These are phyloP conservation scores for Phytophthora ramorum DNA, from an alignment of 352 stramenopile species.

Conservation along the genomic window DNA sequence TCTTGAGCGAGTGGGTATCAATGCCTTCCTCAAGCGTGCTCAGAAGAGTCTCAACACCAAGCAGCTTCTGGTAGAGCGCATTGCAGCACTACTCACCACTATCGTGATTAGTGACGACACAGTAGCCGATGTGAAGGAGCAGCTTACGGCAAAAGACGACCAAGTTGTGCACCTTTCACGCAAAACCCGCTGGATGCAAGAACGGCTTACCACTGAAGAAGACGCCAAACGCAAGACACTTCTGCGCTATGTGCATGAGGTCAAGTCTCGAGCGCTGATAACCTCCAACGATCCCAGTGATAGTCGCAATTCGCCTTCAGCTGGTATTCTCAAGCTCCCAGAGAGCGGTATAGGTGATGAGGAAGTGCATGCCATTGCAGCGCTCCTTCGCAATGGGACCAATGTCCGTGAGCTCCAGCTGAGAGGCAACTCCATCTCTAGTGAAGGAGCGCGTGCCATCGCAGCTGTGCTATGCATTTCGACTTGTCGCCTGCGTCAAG, in stretches of 20 bases:
- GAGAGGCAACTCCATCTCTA: slow-evolving; percentile 91
- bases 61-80: slow-evolving; percentile 91
- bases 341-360: slow-evolving; percentile 95
- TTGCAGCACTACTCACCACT: slow-evolving; percentile 82
- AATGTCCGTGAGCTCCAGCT: slow-evolving; percentile 96
- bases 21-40: slow-evolving; percentile 93
- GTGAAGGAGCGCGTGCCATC: slow-evolving; percentile 93
- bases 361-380: slow-evolving; percentile 95
- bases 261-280: slow-evolving; percentile 81
- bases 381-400: slow-evolving; percentile 88
- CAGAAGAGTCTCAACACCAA: slow-evolving; percentile 94
- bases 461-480: slow-evolving; percentile 90
- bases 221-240: slow-evolving; percentile 96
- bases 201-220: slow-evolving; percentile 90
- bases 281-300: slow-evolving; percentile 13
- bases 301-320: slow-evolving; percentile 2
- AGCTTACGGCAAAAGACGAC: slow-evolving; percentile 68
- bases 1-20: slow-evolving; percentile 90
- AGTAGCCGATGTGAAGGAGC: slow-evolving; percentile 52
- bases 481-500: slow-evolving; percentile 71
- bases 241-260: slow-evolving; percentile 94
- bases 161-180: slow-evolving; percentile 83
- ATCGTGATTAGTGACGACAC: slow-evolving; percentile 83
- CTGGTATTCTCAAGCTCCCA: slow-evolving; percentile 73
- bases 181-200: slow-evolving; percentile 82